These are phyloP conservation scores for Colletotrichum tropicale DNA, from an alignment of 2,329 filamentous ascomycete species.

Conservation along the genomic window DNA sequence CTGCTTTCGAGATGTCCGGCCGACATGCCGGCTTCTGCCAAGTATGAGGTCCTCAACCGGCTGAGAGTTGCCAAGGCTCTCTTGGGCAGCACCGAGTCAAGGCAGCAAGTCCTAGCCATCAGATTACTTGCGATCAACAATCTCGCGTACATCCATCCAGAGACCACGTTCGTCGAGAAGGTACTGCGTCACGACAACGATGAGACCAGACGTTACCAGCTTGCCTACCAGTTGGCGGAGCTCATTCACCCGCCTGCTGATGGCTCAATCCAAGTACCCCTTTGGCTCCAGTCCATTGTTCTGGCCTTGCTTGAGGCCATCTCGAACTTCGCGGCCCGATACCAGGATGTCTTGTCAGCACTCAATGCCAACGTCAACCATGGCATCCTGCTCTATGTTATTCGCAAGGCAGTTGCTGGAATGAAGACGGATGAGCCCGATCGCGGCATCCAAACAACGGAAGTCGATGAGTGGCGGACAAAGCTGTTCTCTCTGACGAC, in stretches of 20 bases:
- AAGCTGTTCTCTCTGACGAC: constrained; percentile 87
- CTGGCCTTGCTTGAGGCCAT: constrained; percentile 86
- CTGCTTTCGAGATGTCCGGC: constrained; percentile 60
- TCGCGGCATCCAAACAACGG: constrained; percentile 64
- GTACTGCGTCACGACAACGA: constrained; percentile 87
- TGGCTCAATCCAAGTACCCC: constrained; percentile 70
- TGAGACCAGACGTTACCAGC: constrained; percentile 85
- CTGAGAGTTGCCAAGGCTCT: constrained; percentile 85
- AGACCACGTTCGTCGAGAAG: constrained; percentile 83
- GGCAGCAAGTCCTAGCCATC: constrained; percentile 79
- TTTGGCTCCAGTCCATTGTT: constrained; percentile 81
- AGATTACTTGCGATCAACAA: constrained; percentile 89
- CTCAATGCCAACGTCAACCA: constrained; percentile 96
- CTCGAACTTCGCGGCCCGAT: constrained; percentile 76
- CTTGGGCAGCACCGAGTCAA: constrained; percentile 64
- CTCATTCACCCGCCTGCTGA: constrained; percentile 83
- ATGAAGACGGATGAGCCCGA: constrained; percentile 67
- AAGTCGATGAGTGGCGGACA: constrained; percentile 87
- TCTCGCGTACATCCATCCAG: constrained; percentile 85
- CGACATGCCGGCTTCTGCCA: constrained; percentile 73
- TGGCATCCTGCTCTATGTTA: constrained; percentile 90
- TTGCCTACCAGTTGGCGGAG: constrained; percentile 91
- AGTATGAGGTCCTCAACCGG: constrained; percentile 86
- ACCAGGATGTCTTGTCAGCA: constrained; percentile 84
- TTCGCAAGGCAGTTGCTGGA: constrained; percentile 86